Evolutionary conservation across 1,284 basidiomycete genomes (phyloP).

Genomic region (Cystobasidium slooffiae): DNA sequence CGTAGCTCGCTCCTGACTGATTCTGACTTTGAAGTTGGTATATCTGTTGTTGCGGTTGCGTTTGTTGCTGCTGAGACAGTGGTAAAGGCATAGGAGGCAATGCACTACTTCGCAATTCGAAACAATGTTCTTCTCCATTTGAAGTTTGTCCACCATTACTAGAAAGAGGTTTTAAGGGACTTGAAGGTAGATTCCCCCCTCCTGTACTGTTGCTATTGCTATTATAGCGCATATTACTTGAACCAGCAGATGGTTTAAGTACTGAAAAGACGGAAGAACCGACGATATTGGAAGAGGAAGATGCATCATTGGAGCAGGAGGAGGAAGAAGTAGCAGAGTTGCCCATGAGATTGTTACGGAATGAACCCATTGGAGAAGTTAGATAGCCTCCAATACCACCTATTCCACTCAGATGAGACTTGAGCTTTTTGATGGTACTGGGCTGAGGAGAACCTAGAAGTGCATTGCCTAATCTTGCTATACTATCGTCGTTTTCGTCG

Average conservation of each 20-base stretch:
- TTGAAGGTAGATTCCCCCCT: neutral
- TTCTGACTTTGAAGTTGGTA: no score
- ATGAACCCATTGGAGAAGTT: conserved; percentile 28
- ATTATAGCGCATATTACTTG: no score
- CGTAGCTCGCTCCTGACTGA: no score
- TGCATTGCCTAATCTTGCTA: neutral
- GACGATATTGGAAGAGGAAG: no score
- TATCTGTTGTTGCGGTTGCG: no score
- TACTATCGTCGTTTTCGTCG: conserved; percentile 7
- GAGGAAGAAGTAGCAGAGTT: no score
- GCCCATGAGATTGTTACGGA: neutral
- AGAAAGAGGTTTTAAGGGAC: conserved; percentile 16
- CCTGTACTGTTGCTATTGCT: no score
- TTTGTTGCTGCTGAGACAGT: neutral
- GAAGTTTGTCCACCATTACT: neutral
- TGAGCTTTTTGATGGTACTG: conserved; percentile 41
- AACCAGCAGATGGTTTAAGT: no score
- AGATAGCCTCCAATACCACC: conserved; percentile 38
- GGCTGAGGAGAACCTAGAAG: conserved; percentile 37
- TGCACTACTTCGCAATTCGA: neutral
- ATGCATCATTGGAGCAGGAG: no score
- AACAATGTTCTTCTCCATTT: neutral
- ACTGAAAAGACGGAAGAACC: no score
- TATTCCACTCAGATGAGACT: conserved; percentile 42
- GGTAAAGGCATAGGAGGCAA: neutral